Conservation (phyloP, 306 rosid genomes). For the Pterocarpus santalinus region DNA sequence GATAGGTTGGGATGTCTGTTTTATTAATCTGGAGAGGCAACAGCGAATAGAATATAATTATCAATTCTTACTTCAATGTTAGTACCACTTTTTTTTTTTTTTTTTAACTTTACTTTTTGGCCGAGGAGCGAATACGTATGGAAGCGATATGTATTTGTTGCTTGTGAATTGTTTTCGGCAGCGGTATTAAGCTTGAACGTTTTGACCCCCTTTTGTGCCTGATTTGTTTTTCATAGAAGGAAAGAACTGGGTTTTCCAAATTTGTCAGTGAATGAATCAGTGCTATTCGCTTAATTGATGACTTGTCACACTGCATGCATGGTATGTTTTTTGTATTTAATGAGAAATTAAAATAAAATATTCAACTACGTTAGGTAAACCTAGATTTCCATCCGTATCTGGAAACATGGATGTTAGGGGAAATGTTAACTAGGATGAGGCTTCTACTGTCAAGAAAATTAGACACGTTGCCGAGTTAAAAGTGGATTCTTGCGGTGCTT, state of each 20-base stretch:
- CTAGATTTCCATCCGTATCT: neutral
- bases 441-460: neutral
- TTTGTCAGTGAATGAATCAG: neutral
- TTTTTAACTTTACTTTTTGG: neutral
- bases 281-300: neutral
- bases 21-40: conserved; percentile 21
- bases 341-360: neutral
- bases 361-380: neutral
- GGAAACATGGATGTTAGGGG: neutral
- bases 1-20: conserved; percentile 42
- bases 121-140: conserved; percentile 18
- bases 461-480: neutral
- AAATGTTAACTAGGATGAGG: neutral
- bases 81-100: conserved; percentile 34
- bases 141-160: conserved; percentile 44
- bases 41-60: conserved; percentile 39
- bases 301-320: neutral
- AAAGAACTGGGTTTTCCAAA: conserved; percentile 32
- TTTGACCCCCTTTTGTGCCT: conserved; percentile 26
- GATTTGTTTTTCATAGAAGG: conserved; percentile 34
- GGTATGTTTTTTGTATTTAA: neutral
- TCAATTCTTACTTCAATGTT: conserved; percentile 27
- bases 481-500: neutral
- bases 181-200: conserved; percentile 21
- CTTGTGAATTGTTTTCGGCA: conserved; percentile 26